Percentiles rank a stretch among this genome's conserved stretches.
Conservation (phyloP, 345 rosid species). For the Eucalyptus victrix region DNA sequence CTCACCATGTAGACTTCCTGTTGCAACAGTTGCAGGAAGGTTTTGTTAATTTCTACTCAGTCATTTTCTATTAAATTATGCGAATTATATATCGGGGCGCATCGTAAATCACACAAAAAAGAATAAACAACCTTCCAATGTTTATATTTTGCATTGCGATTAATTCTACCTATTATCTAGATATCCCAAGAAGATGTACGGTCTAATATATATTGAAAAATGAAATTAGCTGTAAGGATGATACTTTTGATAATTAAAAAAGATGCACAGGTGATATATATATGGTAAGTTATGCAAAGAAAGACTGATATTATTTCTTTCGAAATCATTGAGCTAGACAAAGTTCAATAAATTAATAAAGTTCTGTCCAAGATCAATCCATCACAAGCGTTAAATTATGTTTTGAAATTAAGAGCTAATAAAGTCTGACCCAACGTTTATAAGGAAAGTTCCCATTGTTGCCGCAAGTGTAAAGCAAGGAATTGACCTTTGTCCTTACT, state of each 20-base stretch:
- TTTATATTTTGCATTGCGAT: not conserved
- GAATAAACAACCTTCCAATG: not conserved
- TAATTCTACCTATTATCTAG: not conserved
- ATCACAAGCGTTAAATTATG: not conserved
- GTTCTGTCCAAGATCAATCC: not conserved
- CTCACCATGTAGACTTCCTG: slow-evolving; percentile 64
- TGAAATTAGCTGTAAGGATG: not conserved
- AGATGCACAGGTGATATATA: no score
- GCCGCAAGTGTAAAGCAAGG: not conserved
- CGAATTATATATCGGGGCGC: not conserved
- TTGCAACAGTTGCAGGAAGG: not conserved
- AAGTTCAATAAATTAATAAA: not conserved
- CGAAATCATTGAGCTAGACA: not conserved
- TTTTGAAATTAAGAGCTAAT: no score
- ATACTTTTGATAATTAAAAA: not conserved
- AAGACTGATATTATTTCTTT: not conserved
- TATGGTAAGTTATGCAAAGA: not conserved
- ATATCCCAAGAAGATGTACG: not conserved
- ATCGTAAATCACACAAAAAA: slow-evolving; percentile 5
- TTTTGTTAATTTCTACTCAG: not conserved
- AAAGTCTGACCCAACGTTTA: not conserved
- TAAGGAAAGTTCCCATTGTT: no score
- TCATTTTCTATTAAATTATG: not conserved
- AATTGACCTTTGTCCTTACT: not conserved
- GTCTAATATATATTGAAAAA: not conserved